These are phyloP conservation scores for Aspergillus quadrilineatus DNA, from an alignment of 2,329 filamentous ascomycete genomes.

Conservation along the genomic window DNA sequence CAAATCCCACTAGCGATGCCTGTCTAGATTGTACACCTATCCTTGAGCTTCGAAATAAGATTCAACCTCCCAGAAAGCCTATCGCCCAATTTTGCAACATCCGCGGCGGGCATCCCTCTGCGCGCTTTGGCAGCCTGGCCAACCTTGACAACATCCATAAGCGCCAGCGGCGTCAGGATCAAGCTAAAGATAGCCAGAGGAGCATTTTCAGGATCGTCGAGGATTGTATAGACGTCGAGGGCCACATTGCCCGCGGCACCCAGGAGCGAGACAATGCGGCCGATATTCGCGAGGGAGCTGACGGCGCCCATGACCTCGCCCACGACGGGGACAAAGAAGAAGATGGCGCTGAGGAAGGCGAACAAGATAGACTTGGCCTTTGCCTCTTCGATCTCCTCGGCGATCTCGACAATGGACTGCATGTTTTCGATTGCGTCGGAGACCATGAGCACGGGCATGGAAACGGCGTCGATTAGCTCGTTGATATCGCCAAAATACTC, in stretches of 20 bases:
- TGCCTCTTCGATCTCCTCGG: slow-evolving; percentile 25
- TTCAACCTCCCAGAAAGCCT: too few species aligned
- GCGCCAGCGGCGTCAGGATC: slow-evolving; percentile 11
- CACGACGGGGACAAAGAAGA: slow-evolving; percentile 14
- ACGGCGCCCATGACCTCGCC: slow-evolving; percentile 1
- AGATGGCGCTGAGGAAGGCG: slow-evolving; percentile 27
- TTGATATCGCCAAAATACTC: not conserved
- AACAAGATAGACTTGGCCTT: slow-evolving; percentile 29
- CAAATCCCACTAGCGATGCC: too few species aligned
- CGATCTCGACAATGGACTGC: slow-evolving; percentile 21
- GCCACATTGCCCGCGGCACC: slow-evolving; percentile 12
- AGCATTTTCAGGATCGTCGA: slow-evolving; percentile 21
- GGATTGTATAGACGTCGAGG: slow-evolving; percentile 19
- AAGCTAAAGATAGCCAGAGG: slow-evolving; percentile 11
- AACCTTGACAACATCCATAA: slow-evolving; percentile 8
- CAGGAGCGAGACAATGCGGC: slow-evolving; percentile 2
- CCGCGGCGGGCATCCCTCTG: slow-evolving; percentile 25
- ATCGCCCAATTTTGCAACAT: too few species aligned
- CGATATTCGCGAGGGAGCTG: not conserved
- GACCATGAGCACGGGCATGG: slow-evolving; percentile 3
- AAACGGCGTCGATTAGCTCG: not conserved
- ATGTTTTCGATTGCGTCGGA: slow-evolving; percentile 19
- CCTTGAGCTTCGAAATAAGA: too few species aligned
- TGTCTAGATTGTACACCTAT: too few species aligned
- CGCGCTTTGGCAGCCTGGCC: slow-evolving; percentile 6